Evolutionary conservation across 345 rosid species (phyloP).

Genomic region (Gossypium anomalum): DNA sequence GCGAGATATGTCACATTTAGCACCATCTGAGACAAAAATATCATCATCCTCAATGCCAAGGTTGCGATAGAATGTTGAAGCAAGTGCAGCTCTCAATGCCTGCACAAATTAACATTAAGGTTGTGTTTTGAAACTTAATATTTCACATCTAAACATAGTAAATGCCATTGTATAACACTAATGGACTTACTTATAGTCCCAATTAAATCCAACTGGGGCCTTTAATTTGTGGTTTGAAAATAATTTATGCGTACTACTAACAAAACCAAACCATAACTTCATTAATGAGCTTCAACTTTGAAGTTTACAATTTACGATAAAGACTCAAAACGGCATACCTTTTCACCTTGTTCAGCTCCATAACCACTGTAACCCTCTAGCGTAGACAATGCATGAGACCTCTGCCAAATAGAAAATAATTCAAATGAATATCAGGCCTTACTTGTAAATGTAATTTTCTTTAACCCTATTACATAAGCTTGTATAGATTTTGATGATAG

Average conservation of each 20-base stretch:
- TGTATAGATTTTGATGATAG: not conserved
- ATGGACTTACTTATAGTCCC: not conserved
- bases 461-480: not conserved
- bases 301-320: not conserved
- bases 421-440: not conserved
- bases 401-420: slow-evolving; percentile 39
- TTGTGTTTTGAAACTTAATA: slow-evolving; percentile 8
- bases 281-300: not conserved
- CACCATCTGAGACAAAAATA: slow-evolving; percentile 98
- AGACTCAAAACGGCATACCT: slow-evolving; percentile 36
- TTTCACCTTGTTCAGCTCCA: slow-evolving; percentile 97
- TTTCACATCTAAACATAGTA: not conserved
- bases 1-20: slow-evolving; percentile 92
- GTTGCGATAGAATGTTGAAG: slow-evolving; percentile 59
- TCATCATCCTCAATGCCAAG: slow-evolving; percentile 84
- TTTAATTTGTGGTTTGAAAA: not conserved
- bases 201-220: not conserved
- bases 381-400: slow-evolving; percentile 70
- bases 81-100: slow-evolving; percentile 80
- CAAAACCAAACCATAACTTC: not conserved
- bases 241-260: not conserved
- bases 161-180: not conserved
- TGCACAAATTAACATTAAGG: slow-evolving; percentile 30
- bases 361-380: slow-evolving; percentile 88
- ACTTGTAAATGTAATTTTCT: not conserved